These are phyloP conservation scores for Aspergillus sp. DNA, from an alignment of 2,329 filamentous ascomycete genomes.

Conservation along the genomic window DNA sequence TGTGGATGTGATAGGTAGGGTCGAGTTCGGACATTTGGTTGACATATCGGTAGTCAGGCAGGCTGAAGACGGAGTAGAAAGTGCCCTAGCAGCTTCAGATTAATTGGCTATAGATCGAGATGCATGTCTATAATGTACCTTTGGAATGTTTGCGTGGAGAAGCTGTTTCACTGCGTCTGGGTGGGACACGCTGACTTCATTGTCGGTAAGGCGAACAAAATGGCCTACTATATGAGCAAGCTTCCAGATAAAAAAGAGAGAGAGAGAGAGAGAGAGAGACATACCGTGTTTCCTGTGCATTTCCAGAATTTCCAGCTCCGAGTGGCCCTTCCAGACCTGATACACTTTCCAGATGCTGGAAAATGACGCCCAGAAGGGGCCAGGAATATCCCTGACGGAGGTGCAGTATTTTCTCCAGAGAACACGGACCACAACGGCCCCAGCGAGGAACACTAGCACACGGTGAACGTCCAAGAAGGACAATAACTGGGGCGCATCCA, in stretches of 20 bases:
- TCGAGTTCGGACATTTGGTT: conserved; percentile 43
- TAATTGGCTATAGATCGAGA: no score
- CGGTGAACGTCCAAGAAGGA: background rate
- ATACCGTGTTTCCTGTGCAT: conserved; percentile 43
- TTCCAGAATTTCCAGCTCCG: conserved; percentile 36
- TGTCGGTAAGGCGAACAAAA: conserved; percentile 46
- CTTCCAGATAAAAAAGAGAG: no score
- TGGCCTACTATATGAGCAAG: conserved; percentile 22
- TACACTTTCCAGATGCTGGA: conserved; percentile 43
- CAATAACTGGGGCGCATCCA: conserved; percentile 32
- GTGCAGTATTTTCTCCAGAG: conserved; percentile 48
- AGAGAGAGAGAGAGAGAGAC: background rate
- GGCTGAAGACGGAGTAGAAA: conserved; percentile 37
- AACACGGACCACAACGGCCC: background rate
- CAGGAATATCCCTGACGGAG: conserved; percentile 43
- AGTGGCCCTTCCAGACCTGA: conserved; percentile 40
- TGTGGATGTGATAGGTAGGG: conserved; percentile 35
- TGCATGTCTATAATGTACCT: conserved; percentile 8
- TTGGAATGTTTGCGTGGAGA: conserved; percentile 29
- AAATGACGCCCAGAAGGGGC: conserved; percentile 43
- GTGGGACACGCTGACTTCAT: conserved; percentile 48
- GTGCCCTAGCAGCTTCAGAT: conserved; percentile 18
- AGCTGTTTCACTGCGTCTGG: conserved; percentile 42
- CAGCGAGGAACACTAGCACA: background rate
- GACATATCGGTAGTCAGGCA: conserved; percentile 44